Conservation (phyloP, 441 rosid genomes). For the Pelargonium australe region DNA sequence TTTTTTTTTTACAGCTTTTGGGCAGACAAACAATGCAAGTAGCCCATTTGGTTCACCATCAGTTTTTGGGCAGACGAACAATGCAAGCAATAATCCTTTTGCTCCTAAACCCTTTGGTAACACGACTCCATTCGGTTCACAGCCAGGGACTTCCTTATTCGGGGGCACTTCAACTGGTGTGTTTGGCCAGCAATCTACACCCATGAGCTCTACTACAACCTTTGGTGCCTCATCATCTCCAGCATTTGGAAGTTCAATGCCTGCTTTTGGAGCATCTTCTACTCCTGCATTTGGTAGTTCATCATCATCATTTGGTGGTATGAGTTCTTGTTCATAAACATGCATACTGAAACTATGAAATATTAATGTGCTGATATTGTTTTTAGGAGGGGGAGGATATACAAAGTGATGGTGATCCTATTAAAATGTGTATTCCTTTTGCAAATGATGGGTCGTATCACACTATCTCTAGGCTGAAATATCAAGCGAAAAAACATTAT, state of each 20-base stretch:
- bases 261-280: conserved; percentile 63
- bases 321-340: conserved; percentile 16
- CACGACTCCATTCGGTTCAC: conserved; percentile 66
- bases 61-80: conserved; percentile 70
- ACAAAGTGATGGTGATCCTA: neutral
- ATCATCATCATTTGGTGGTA: conserved; percentile 66
- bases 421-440: neutral
- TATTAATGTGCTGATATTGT: neutral
- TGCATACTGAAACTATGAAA: neutral
- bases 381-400: neutral
- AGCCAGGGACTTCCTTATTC: conserved; percentile 64
- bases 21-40: conserved; percentile 54
- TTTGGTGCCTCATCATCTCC: conserved; percentile 76
- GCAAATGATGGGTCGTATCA: neutral
- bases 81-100: conserved; percentile 58
- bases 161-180: conserved; percentile 90
- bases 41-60: conserved; percentile 73
- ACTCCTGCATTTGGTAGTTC: conserved; percentile 55
- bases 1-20: conserved; percentile 58
- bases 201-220: conserved; percentile 50
- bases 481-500: neutral
- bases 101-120: conserved; percentile 71
- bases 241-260: conserved; percentile 57
- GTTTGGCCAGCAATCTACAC: conserved; percentile 75
- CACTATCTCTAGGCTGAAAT: neutral